Base-by-base conservation (phyloP, 129 eudicot genomes). In the Lonicera japonica region DNA sequence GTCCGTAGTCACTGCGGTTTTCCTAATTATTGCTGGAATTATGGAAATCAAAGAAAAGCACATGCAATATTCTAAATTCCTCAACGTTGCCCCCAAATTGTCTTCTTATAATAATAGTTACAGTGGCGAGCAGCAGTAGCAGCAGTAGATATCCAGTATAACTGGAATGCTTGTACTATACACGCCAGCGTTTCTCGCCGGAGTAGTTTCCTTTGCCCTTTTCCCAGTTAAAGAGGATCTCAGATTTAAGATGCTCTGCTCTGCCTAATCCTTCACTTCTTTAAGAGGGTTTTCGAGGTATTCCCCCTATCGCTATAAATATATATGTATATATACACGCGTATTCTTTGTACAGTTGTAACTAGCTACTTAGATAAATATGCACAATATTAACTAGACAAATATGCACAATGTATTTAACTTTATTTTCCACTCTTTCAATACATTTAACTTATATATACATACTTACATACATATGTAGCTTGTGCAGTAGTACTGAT, bases 211-310 rank as follows among this genome's bases (percentile, higher is more conserved):
- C n/a, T 77, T 86, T 10, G 1, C 56, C 43, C 25, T 75, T 8
- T 72, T 75, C 24, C 83, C 75, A 4, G 56, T 59, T n/a, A n/a
- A n/a, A 64, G 73, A 76, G 56, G 80, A 67, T 69, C 25, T 73
- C 1, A 52, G 95, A 55, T 83, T 83, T 55, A 1, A 51, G 62
- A 43, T 87, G 77, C 81, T 87, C 38, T 46, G 78, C 39, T 67
- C 73, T 15, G 84, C 87, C 34, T 86, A 17, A 63, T 80, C 8
- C 23, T 72, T 48, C 95, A 86, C 77, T 86, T 83, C 74, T 46
- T 80, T 48, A 86, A 86, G 64, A 81, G 90, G 71, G 76, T 74
- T 24, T 54, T 82, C 10, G 95, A 86, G 95, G 89, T 86, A 58
- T 2, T 10, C 6, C 5, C 5, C 19, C 21, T 10, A 18, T 13